phyloP scores from a whole-genome alignment of 2,329 filamentous ascomycete species.

The Hypoxylon sp. region DNA sequence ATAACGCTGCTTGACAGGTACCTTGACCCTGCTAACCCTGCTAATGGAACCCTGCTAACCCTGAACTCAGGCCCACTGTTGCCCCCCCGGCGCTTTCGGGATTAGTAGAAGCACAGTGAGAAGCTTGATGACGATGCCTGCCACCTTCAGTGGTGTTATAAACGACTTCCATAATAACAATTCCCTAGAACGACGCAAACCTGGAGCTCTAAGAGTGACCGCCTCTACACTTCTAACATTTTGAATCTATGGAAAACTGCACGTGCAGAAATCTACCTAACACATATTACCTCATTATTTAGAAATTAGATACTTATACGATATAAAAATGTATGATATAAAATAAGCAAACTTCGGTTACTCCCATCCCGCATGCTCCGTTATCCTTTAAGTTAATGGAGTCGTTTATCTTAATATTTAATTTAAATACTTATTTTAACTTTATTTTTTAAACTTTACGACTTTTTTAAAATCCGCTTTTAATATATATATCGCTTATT shows the following conservation, averaged over 20 bases:
- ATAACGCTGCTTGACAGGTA: neutral
- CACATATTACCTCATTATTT: constrained; percentile 3
- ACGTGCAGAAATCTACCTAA: neutral
- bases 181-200: neutral
- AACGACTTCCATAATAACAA: neutral
- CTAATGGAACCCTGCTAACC: neutral
- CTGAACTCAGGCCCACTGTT: neutral
- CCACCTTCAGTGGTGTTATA: too few species aligned
- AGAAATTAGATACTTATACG: neutral
- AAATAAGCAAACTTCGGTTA: constrained; percentile 44
- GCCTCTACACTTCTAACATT: neutral
- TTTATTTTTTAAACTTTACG: constrained; percentile 15
- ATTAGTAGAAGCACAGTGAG: neutral
- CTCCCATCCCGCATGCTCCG: constrained; percentile 34
- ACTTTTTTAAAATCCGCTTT: neutral
- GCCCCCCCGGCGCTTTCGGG: neutral
- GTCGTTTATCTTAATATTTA: constrained; percentile 32
- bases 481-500: neutral
- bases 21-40: too few species aligned
- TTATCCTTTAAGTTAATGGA: constrained; percentile 27
- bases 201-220: too few species aligned
- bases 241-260: neutral
- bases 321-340: constrained; percentile 14
- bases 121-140: neutral
- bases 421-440: constrained; percentile 27